A percentile compares a stretch with the other conserved stretches of the same genome.
Conservation (phyloP, 352 stramenopile species). For the Pilasporangium apinafurcum region DNA sequence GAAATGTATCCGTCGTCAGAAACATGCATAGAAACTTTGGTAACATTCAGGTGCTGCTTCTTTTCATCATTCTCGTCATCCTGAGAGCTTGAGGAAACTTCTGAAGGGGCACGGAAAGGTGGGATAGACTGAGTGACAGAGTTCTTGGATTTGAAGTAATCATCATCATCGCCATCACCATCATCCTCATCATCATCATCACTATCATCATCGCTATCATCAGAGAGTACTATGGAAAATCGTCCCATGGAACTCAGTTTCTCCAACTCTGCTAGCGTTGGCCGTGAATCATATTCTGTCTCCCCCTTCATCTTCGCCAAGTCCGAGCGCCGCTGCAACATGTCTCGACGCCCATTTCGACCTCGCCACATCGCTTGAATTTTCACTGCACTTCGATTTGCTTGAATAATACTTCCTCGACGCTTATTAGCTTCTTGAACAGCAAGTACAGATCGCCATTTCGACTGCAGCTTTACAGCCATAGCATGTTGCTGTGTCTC, state of each 20-base stretch:
- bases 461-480: background rate
- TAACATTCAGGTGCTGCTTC: no score
- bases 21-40: slow-evolving; percentile 1
- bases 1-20: background rate
- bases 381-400: slow-evolving; percentile 1
- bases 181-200: slow-evolving; percentile 6
- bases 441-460: background rate
- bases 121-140: no score
- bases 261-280: slow-evolving; percentile 8
- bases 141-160: background rate
- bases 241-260: slow-evolving; percentile 9
- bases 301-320: no score
- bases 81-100: background rate
- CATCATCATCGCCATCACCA: slow-evolving; percentile 2
- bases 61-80: slow-evolving; percentile 1
- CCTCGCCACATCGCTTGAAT: slow-evolving; percentile 14
- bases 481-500: background rate
- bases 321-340: slow-evolving; percentile 1
- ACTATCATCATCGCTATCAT: slow-evolving; percentile 6
- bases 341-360: slow-evolving; percentile 2
- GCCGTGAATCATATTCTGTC: no score
- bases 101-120: background rate
- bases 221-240: slow-evolving; percentile 5
- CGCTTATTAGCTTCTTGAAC: background rate
- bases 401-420: background rate